Evolutionary conservation across 495 filamentous ascomycete species (phyloP), one percentile per base, ranked within the genome.

Genomic region (Podospora didyma): DNA sequence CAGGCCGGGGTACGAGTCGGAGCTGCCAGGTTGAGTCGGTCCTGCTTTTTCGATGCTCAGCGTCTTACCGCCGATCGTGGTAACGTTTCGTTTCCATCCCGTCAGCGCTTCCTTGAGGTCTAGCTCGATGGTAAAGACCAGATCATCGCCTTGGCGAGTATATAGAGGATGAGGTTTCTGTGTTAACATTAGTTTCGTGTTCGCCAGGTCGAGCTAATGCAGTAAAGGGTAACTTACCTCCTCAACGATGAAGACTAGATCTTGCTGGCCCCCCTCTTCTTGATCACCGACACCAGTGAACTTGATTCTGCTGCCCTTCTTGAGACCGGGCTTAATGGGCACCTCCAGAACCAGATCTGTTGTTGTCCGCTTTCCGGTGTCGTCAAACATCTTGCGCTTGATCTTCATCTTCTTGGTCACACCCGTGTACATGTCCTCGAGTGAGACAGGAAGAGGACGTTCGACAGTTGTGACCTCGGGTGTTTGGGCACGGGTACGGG

Each of bases 91-190:
- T 58, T 85, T 83, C 94, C 94, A 98, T 53, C 94, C 94, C 0
- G 92, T 96, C 21, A 98, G 76, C n/a, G 94, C 90, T 75, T 97
- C 94, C 68, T 96, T 97, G n/a, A 98, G 82, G 37, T 84, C 85
- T 12, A 98, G 73, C 2, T 92, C 86, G 62, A 97, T 77, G 0
- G 80, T 86, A 52, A 85, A 81, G 49, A 87, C 72, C 16, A 98
- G 78, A 72, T 97, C 86, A 70, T 97, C 92, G 54, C 89, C 91
- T 31, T 91, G 85, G 50, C 95, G 90, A 52, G 78, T 85, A 77
- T 89, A 96, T 53, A 86, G 74, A 0, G 88, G 83, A 64, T 97
- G 90, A 24, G 82, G 75, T 87, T 93, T 92, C 90, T 96, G 63
- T 65, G 26, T 39, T 45, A 50, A 21, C 17, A 22, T 7, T n/a